Base-by-base conservation (phyloP, 164 flowering plant species). In the Taxillus chinensis region DNA sequence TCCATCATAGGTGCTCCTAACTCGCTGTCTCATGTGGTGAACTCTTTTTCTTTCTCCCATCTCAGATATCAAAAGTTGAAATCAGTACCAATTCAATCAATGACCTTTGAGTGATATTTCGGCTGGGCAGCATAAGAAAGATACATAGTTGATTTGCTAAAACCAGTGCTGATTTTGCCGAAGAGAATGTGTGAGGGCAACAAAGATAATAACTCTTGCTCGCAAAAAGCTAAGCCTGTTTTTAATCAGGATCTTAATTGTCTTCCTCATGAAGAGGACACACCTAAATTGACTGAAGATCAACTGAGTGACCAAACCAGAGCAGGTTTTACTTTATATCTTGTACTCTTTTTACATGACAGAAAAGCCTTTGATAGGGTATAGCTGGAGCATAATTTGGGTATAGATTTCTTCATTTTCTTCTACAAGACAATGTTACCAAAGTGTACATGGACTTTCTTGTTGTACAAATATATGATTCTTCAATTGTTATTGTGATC, bases 241-340 rank as follows among this genome's bases (percentile, higher is more conserved):
- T 58, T 76, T 60, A 65, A 68, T 65, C 80, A 71, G 67, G 83
- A 78, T 70, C 81, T 75, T 17, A 77, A 78, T 41, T 74, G 71
- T 68, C 79, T 71, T 67, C 80, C 79, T 57, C 51, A 57, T 64
- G 56, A 74, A 7, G 57, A 46, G 53, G 61, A 59, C 49, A 40
- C 67, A 55, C 45, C 67, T 39, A 64, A 67, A 55, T n/a, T 39
- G 58, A n/a, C 48, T 5, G 69, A 63, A 5, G 55, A 52, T 64
- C 71, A 70, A 60, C 65, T 65, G 67, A 55, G 38, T 37, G 72
- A 62, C 51, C 55, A 58, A n/a, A 11, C 46, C 53, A 57, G 63
- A 61, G 56, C 80, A 74, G 87, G 87, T 2, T 27, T 79, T 45
- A 3, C 27, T 27, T 27, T 27, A 27, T 27, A 27, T 27, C 13